These are phyloP conservation scores for Picea sitchensis DNA, from an alignment of 75 land plant genomes.

Conservation along the genomic window DNA sequence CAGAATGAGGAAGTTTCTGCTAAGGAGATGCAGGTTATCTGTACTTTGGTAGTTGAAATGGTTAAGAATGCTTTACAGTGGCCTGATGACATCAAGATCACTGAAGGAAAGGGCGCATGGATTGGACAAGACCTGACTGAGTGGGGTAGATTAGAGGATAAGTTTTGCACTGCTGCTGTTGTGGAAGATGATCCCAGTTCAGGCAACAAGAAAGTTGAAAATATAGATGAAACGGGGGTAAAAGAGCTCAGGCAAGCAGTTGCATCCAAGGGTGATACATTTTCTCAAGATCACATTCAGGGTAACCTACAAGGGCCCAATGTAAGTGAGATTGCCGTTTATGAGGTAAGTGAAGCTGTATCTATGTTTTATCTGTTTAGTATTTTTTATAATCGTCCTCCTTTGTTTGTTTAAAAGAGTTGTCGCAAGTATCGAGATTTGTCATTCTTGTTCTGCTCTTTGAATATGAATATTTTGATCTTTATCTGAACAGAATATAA, in stretches of 20 bases:
- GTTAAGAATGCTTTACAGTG: constrained; percentile 55
- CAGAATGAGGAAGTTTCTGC: constrained; percentile 15
- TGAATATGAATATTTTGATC: neutral
- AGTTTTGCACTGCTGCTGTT: neutral
- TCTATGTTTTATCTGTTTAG: neutral
- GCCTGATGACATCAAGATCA: constrained; percentile 37
- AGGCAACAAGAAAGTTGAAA: neutral
- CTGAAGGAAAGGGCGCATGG: constrained; percentile 54
- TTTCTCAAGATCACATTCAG: neutral
- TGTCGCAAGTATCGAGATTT: neutral
- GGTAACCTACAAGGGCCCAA: constrained; percentile 8
- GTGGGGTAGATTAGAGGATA: constrained; percentile 16
- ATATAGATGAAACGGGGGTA: neutral
- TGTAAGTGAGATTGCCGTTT: constrained; percentile 1
- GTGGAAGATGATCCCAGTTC: neutral
- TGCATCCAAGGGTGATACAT: constrained; percentile 6
- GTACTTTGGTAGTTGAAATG: constrained; percentile 41
- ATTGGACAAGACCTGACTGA: constrained; percentile 34
- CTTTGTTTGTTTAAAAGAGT: neutral
- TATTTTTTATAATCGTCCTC: neutral
- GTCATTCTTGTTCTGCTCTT: neutral
- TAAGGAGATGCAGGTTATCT: constrained; percentile 41
- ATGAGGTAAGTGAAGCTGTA: constrained; percentile 11
- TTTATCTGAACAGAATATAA: neutral
- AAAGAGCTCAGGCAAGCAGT: neutral